Evolutionary conservation across 2,329 filamentous ascomycete genomes (phyloP).

Genomic region (Septoria linicola): DNA sequence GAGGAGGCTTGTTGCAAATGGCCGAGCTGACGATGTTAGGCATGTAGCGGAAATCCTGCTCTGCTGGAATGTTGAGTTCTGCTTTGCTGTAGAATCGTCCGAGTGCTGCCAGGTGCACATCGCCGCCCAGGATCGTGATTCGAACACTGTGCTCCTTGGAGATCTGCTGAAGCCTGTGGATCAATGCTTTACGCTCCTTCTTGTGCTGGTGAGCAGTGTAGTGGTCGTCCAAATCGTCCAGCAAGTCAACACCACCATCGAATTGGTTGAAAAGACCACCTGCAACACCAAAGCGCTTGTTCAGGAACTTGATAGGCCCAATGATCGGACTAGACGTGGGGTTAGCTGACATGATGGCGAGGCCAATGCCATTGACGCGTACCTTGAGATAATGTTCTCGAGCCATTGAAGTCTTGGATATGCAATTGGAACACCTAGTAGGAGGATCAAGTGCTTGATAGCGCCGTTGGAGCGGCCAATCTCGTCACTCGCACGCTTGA

Average conservation of each 20-base stretch:
- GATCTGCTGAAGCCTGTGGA: slow-evolving; percentile 63
- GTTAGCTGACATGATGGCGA: not conserved
- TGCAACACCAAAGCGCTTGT: slow-evolving; percentile 83
- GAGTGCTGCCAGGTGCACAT: slow-evolving; percentile 63
- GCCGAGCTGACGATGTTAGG: slow-evolving; percentile 63
- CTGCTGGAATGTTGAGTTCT: slow-evolving; percentile 55
- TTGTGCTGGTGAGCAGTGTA: slow-evolving; percentile 94
- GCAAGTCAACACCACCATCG: slow-evolving; percentile 69
- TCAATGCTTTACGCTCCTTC: slow-evolving; percentile 72
- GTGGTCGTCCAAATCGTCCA: slow-evolving; percentile 66
- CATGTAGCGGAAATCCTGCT: slow-evolving; percentile 63
- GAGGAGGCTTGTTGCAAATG: slow-evolving; percentile 68
- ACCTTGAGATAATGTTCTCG: slow-evolving; percentile 71
- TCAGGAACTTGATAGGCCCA: slow-evolving; percentile 82
- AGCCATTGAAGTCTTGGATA: slow-evolving; percentile 84
- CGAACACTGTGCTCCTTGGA: slow-evolving; percentile 57
- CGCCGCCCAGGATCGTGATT: slow-evolving; percentile 62
- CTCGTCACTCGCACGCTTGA: slow-evolving; percentile 55
- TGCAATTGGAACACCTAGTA: slow-evolving; percentile 70
- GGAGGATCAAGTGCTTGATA: slow-evolving; percentile 62
- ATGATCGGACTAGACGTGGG: slow-evolving; percentile 67
- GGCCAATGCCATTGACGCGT: not conserved
- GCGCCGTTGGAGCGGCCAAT: slow-evolving; percentile 52
- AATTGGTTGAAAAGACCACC: slow-evolving; percentile 91
- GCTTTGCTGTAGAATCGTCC: slow-evolving; percentile 65